Base-by-base conservation (phyloP, 164 flowering plant genomes). In the Kingdonia uniflora region DNA sequence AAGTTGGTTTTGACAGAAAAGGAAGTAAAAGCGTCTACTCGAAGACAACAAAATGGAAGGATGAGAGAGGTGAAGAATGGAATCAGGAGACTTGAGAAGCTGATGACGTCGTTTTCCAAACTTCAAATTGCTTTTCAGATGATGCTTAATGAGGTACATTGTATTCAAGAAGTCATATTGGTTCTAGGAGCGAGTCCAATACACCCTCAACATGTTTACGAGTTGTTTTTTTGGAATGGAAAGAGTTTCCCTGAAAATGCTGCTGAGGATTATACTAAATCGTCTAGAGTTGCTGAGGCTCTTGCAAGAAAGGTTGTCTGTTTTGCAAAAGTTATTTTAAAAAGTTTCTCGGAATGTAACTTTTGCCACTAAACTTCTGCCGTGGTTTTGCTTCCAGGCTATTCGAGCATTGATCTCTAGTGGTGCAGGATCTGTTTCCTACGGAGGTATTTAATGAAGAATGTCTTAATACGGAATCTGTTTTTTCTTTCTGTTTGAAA, bases 101-200 rank as follows among this genome's bases (percentile, higher is more conserved):
- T 91, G 71, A 80, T 91, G 83, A 73, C 57, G 11, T 39, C 81
- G 10, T 37, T 86, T 23, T 62, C 73, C 49, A 68, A 63, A 55
- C 40, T 86, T 50, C 74, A 70, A 41, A 68, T 67, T 67, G 83
- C 95, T 7, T 55, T 92, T 50, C 81, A 80, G 44, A 33, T 75
- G 56, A 46, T 77, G 63, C 67, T 86, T 29, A 44, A 68, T 46
- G 80, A 88, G 66, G 58, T 52, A 51, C 85, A 88, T 37, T 35
- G 65, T 56, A 51, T 84, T 22, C 68, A 77, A 54, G 66, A 52
- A 40, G 73, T 84, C 42, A 47, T 78, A 39, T 66, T 92, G 71
- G 68, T 80, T 64, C 82, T 92, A 38, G 99, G 99, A 52, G 70
- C 74, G 3, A 92, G 85, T 76, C 82, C 87, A 16, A 13, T 81